Evolutionary conservation across 2,329 filamentous ascomycete species (phyloP), one percentile per base, ranked within the genome.

Genomic region (Tolypocladium tropicale): DNA sequence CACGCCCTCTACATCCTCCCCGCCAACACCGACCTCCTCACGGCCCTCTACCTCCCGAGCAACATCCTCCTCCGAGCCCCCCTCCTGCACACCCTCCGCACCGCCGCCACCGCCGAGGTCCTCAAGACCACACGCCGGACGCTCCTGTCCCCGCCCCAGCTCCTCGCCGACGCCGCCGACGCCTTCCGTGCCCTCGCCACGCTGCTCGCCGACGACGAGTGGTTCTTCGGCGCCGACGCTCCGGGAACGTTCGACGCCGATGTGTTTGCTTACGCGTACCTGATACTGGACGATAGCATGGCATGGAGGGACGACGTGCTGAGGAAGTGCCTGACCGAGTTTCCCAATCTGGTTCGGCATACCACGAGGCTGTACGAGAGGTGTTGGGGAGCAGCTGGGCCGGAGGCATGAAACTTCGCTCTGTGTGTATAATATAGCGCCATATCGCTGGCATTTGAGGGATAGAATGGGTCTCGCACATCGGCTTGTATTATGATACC

Each of bases 231-330:
- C 28, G 64, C 58, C 67, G 69, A 56, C 53, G 70, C 33, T 67
- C 90, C 93, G 0, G 83, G 85, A 0, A 67, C 93, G 28, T 93
- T 97, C 63, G 94, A 99, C 72, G 92, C 93, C 7, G 84, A 83
- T 55, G 82, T 97, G 2, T 97, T 96, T 72, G 85, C 90, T 4
- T 99, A 96, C 70, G 92, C 89, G 0, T 84, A 95, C 69, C 75
- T 95, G 53, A 76, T 97, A 54, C 72, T 95, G 53, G 83, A 88
- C 58, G 78, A 84, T 65, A 58, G 59, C 9, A 60, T 90, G 60
- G 75, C 72, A 1, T 92, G 89, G 88, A 75, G 74, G 57, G 82
- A 89, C 56, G 79, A 78, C 58, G 75, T 77, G 54, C 72, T 95
- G 53, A 75, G 70, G 16, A 76, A 79, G 55, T 72, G 81, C 53